Conservation (phyloP, 2,329 filamentous ascomycete species). For the Aurifilum marmelostoma region DNA sequence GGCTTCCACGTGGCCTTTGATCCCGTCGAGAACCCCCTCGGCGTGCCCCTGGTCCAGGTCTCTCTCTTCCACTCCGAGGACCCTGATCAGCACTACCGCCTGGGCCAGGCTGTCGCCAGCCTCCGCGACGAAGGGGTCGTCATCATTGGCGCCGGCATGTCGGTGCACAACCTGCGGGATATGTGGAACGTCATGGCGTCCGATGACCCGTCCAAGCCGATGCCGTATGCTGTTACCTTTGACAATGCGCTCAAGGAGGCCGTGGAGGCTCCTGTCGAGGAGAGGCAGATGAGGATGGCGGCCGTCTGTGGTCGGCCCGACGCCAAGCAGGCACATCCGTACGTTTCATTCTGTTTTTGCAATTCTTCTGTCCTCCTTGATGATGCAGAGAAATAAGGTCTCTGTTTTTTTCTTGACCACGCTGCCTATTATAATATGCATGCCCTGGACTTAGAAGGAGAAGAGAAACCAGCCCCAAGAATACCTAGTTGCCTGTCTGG, state of each 20-base stretch:
- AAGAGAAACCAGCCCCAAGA: no score
- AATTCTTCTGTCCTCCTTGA: no score
- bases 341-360: not conserved
- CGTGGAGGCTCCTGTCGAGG: slow-evolving; percentile 48
- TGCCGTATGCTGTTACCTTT: slow-evolving; percentile 65
- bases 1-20: slow-evolving; percentile 68
- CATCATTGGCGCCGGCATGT: slow-evolving; percentile 75
- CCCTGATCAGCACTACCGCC: slow-evolving; percentile 65
- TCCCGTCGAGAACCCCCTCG: slow-evolving; percentile 62
- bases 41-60: slow-evolving; percentile 72
- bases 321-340: slow-evolving; percentile 51
- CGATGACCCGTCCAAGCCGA: slow-evolving; percentile 45
- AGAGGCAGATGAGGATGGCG: slow-evolving; percentile 46
- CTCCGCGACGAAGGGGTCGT: slow-evolving; percentile 69
- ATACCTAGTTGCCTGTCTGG: not conserved
- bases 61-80: slow-evolving; percentile 69
- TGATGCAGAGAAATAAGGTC: no score
- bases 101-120: slow-evolving; percentile 67
- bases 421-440: no score
- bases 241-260: slow-evolving; percentile 70
- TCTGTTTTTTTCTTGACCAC: no score
- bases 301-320: slow-evolving; percentile 46
- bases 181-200: slow-evolving; percentile 43
- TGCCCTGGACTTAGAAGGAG: no score
- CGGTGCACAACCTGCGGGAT: slow-evolving; percentile 70